Evolutionary conservation across 2,329 filamentous ascomycete species (phyloP), one percentile per base, ranked within the genome.

Genomic region (Ceratocystis lukuohia): DNA sequence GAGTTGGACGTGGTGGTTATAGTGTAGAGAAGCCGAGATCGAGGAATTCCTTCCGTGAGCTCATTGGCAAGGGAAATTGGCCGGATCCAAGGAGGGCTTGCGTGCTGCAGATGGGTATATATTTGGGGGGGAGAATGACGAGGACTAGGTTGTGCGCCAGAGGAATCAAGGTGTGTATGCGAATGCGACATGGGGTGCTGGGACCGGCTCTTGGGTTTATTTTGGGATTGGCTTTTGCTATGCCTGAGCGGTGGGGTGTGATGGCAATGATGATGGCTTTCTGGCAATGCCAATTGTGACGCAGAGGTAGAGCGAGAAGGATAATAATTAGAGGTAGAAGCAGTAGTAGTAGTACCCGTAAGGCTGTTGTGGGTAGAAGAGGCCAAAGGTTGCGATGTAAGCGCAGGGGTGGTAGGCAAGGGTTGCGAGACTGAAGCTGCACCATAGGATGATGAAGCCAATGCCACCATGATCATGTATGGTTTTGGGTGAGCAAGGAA

Each of bases 21-120:
- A 44, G 66, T 66, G 57, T 68, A 68, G 28, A 68, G 62, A 41
- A 68, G 66, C 63, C 66, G 66, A 68, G 66, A 68, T 63, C 66
- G 63, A 65, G 66, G 66, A 59, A 66, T 68, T 68, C 66, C 50
- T 46, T 61, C 66, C 59, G 66, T 50, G 59, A 65, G 41, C 62
- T 65, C 64, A 45, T 62, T 65, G 64, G 62, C 63, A 63, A 68
- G 64, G 37, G 64, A 65, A 61, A 66, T 66, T 59, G 66, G 66
- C 45, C 66, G 46, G 33, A 68, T 66, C 66, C 66, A 68, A 30
- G 48, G 66, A 67, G 57, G 64, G 61, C 20, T 62, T 37, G 62
- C 37, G 25, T 59, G 53, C 28, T 59, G 53, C 53, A 59, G 28
- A 37, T 59, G 53, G 5, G 53, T 30, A 30, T 59, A n/a, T 59